Conservation (phyloP, 2,329 filamentous ascomycete species). For the Biscogniauxia marginata region DNA sequence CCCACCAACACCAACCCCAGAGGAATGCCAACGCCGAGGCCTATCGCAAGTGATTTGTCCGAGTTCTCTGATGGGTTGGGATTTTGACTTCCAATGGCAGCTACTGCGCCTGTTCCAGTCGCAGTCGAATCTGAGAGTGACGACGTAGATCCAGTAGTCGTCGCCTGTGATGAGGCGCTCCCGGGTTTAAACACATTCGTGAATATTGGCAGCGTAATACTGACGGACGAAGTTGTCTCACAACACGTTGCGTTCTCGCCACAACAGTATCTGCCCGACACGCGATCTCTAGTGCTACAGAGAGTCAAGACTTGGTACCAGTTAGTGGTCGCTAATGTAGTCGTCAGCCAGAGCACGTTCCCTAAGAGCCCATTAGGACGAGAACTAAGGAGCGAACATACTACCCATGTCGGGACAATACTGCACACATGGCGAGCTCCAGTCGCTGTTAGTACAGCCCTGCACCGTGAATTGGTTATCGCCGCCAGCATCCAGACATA, state of each 20-base stretch:
- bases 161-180: background rate
- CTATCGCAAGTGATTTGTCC: conserved; percentile 3
- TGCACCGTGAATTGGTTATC: conserved; percentile 30
- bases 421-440: conserved; percentile 25
- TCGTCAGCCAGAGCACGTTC: no score
- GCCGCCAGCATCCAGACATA: conserved; percentile 26
- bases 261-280: conserved; percentile 14
- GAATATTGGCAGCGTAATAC: conserved; percentile 8
- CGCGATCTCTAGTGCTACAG: conserved; percentile 10
- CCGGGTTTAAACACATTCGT: conserved; percentile 1
- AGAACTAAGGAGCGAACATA: background rate
- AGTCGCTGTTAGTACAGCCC: conserved; percentile 28
- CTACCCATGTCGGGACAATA: conserved; percentile 13
- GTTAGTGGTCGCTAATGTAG: conserved; percentile 6
- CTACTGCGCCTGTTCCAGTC: no score
- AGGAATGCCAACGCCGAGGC: conserved; percentile 15
- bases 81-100: no score
- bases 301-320: conserved; percentile 14
- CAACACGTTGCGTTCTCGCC: conserved; percentile 17
- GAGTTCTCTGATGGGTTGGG: no score
- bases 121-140: background rate
- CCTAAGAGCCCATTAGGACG: no score
- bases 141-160: background rate
- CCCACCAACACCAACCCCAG: conserved; percentile 10
- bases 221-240: conserved; percentile 1